phyloP scores from a whole-genome alignment of 2,329 filamentous ascomycete genomes.

The Magnaporthales sp. region DNA sequence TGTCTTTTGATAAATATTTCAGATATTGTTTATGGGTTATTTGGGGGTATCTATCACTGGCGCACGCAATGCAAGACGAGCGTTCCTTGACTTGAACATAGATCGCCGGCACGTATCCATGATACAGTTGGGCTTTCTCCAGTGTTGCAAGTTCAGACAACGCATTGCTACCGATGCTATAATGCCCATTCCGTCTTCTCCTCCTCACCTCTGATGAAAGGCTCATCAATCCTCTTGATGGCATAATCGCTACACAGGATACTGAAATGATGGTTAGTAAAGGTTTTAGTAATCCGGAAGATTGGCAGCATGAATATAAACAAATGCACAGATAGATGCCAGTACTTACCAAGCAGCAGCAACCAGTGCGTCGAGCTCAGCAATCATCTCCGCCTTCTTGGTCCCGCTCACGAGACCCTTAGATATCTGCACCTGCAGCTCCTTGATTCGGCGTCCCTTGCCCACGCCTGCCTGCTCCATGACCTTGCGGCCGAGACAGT shows the following conservation, averaged over 20 bases:
- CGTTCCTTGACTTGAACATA: neutral
- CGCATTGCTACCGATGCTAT: slow-evolving; percentile 6
- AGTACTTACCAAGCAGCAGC: slow-evolving; percentile 71
- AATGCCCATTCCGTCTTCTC: slow-evolving; percentile 70
- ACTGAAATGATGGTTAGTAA: slow-evolving; percentile 35
- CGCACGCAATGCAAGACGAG: neutral
- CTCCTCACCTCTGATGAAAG: slow-evolving; percentile 70
- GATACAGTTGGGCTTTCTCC: neutral
- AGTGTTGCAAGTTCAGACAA: neutral
- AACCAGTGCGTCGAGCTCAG: slow-evolving; percentile 85
- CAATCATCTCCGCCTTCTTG: slow-evolving; percentile 73
- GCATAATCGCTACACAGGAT: slow-evolving; percentile 92
- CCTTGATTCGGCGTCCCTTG: slow-evolving; percentile 70
- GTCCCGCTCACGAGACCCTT: slow-evolving; percentile 62
- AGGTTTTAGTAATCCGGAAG: neutral
- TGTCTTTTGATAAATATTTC: neutral
- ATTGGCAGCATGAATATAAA: neutral
- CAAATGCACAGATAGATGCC: slow-evolving; percentile 4
- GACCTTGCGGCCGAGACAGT: slow-evolving; percentile 81
- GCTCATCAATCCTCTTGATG: slow-evolving; percentile 89
- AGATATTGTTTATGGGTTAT: neutral
- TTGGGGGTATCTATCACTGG: neutral
- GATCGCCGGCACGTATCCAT: neutral
- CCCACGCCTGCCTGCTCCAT: slow-evolving; percentile 71
- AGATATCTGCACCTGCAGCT: slow-evolving; percentile 76